Percentiles rank a stretch among this genome's conserved stretches.
phyloP scores from a whole-genome alignment of 2,329 filamentous ascomycete species.

The Gnomoniopsis smithogilvyi region DNA sequence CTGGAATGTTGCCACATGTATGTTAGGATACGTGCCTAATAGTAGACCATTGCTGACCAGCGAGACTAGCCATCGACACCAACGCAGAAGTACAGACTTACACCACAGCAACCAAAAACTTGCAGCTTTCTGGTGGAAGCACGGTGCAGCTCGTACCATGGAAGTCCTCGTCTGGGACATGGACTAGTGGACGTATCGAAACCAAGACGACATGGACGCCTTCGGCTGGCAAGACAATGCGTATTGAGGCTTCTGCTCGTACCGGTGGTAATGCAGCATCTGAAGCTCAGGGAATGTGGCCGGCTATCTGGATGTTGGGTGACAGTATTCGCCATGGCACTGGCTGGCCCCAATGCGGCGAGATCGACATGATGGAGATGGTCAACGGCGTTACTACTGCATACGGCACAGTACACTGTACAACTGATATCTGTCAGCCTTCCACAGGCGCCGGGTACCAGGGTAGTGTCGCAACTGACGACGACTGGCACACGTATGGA shows the following conservation, averaged over 20 bases:
- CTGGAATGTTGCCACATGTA: slow-evolving; percentile 40
- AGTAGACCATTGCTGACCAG: not conserved
- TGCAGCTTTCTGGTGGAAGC: slow-evolving; percentile 47
- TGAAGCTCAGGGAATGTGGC: slow-evolving; percentile 54
- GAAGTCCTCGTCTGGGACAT: slow-evolving; percentile 35
- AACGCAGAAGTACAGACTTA: slow-evolving; percentile 54
- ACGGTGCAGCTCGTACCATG: slow-evolving; percentile 51
- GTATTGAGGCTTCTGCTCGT: slow-evolving; percentile 43
- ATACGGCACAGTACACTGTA: slow-evolving; percentile 53
- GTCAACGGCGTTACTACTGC: slow-evolving; percentile 46
- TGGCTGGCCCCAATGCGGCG: slow-evolving; percentile 50
- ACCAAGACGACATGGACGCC: slow-evolving; percentile 46
- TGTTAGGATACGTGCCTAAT: not conserved
- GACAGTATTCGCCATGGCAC: slow-evolving; percentile 45
- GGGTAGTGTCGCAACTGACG: slow-evolving; percentile 24
- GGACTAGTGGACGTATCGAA: slow-evolving; percentile 56
- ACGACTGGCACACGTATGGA: slow-evolving; percentile 46
- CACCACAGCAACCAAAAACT: slow-evolving; percentile 40
- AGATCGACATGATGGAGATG: slow-evolving; percentile 57
- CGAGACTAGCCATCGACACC: slow-evolving; percentile 33
- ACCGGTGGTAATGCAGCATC: slow-evolving; percentile 37
- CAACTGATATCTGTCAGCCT: slow-evolving; percentile 33
- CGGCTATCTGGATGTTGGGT: slow-evolving; percentile 57
- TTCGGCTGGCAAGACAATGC: slow-evolving; percentile 39
- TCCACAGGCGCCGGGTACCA: slow-evolving; percentile 32